These are phyloP conservation scores for Vicia villosa DNA, from an alignment of 306 rosid species.

Conservation along the genomic window DNA sequence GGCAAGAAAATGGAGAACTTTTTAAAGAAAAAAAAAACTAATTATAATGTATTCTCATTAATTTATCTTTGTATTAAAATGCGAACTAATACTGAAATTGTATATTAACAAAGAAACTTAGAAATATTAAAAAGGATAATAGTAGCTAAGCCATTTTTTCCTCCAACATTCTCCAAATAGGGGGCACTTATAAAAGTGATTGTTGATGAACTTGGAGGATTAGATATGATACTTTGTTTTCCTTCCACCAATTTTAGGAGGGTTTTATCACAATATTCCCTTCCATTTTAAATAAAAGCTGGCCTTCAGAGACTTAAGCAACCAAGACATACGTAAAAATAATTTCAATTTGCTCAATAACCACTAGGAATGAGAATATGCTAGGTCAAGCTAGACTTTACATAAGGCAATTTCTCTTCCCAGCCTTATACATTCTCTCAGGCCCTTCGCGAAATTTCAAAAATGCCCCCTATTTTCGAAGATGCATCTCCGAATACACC, in stretches of 20 bases:
- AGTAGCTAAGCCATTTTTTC: slow-evolving; percentile 1
- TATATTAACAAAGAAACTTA: background rate
- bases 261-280: slow-evolving; percentile 1
- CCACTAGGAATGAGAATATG: background rate
- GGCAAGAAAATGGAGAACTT: background rate
- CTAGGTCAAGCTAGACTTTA: background rate
- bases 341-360: background rate
- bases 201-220: slow-evolving; percentile 15
- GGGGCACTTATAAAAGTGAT: background rate
- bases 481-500: too few relatives aligned
- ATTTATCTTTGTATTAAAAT: background rate
- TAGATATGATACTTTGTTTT: background rate
- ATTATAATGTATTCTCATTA: slow-evolving; percentile 1
- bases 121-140: slow-evolving; percentile 10
- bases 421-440: too few relatives aligned
- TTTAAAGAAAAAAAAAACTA: background rate
- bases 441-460: too few relatives aligned
- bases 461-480: too few relatives aligned
- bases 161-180: slow-evolving; percentile 13
- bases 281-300: slow-evolving; percentile 1
- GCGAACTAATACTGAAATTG: background rate
- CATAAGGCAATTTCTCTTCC: too few relatives aligned
- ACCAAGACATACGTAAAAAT: background rate
- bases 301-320: background rate
- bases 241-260: slow-evolving; percentile 8